A percentile compares a stretch with the other conserved stretches of the same genome.
phyloP scores from a whole-genome alignment of 176 grass and related monocot genomes.

The Rhipidocladum racemiflorum region DNA sequence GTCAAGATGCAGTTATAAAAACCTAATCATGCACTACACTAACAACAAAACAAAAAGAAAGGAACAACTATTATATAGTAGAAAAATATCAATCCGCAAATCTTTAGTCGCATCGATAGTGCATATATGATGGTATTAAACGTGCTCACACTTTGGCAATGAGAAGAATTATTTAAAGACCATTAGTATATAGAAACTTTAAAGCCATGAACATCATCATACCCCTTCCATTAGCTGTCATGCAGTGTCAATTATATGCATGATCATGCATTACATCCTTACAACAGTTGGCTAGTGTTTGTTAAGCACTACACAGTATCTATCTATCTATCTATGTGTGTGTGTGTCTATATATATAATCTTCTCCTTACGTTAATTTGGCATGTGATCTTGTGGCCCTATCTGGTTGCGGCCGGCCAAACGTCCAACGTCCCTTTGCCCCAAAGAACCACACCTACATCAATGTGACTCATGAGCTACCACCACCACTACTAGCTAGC shows the following conservation, averaged over 20 bases:
- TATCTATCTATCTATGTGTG: no score
- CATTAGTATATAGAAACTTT: neutral
- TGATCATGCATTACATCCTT: constrained; percentile 31
- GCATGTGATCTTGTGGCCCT: constrained; percentile 18
- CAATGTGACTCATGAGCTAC: constrained; percentile 42
- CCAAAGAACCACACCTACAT: constrained; percentile 23
- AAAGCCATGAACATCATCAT: constrained; percentile 13
- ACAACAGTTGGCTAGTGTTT: constrained; percentile 7
- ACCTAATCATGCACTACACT: constrained; percentile 32
- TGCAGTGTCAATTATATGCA: constrained; percentile 33
- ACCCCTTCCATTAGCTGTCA: constrained; percentile 30
- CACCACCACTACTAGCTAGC: neutral
- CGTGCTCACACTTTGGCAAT: constrained; percentile 33
- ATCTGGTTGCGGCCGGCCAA: constrained; percentile 26
- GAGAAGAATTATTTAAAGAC: constrained; percentile 48
- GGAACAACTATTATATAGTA: neutral
- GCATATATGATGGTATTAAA: constrained; percentile 19
- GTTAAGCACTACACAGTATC: neutral
- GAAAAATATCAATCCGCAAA: constrained; percentile 7
- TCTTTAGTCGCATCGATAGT: constrained; percentile 38
- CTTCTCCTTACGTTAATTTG: constrained; percentile 15
- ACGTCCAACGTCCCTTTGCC: constrained; percentile 13
- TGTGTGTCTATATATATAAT: no score
- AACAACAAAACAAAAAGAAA: constrained; percentile 41
- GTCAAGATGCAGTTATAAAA: constrained; percentile 35